Base-by-base conservation (phyloP, 108 stramenopile species). In the Parmales sp. region DNA sequence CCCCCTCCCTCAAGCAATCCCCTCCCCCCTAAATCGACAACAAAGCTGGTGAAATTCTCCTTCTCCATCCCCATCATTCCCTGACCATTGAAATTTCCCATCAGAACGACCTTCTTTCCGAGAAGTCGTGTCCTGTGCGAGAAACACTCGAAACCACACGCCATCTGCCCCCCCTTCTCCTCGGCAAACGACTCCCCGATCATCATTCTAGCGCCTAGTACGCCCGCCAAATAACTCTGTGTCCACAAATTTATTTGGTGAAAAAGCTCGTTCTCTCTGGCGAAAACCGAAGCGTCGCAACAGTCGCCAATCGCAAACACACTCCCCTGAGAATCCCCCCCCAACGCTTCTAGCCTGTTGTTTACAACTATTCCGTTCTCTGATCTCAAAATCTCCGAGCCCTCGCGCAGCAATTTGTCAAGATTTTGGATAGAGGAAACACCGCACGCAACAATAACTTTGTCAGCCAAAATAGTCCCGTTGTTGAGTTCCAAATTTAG, bases 181-280 rank as follows among this genome's bases (percentile, higher is more conserved):
- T 18, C 50, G 50, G 20, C 50, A 23, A 23, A 18, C 7, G 11
- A 23, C 19, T 7, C 19, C 19, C 50, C n/a, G 7, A 18, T 20
- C 8, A 51, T 7, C 41, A 11, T 23, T 48, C 46, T 23, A 6
- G 39, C 64, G 8, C 38, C 38, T 9, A 23, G 41, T 5, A 2
- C 19, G 18, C 64, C 64, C 38, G 23, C 38, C 9, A 41, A 8
- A 9, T 25, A n/a, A 6, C 20, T 39, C 64, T 65, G 64, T 11
- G 38, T 28, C 64, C 64, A 65, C 7, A 65, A 39, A 3, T 41
- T 8, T 39, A 65, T 65, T 19, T 65, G 64, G 64, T 65, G 64
- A 7, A 39, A 65, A 6, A 65, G 64, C 25, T 39, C 38, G 38
- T 23, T 41, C 39, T 39, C 38, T 19, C 26, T 41, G 20, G 38